These are phyloP conservation scores for Diddensiella caesifluorescens DNA, from an alignment of 805 yeast genomes.

Conservation along the genomic window DNA sequence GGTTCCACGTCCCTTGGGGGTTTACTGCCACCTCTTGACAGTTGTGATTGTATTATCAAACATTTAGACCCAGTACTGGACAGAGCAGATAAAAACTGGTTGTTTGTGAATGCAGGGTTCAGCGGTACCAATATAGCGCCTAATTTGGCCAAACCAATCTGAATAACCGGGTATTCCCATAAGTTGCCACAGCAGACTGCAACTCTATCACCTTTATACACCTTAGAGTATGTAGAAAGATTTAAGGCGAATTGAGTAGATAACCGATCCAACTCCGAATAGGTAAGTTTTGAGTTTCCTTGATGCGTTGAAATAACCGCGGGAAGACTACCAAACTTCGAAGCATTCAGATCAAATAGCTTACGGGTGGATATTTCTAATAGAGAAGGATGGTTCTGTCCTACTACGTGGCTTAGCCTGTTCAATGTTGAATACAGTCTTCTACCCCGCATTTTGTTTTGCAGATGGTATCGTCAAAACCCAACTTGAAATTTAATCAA, in stretches of 20 bases:
- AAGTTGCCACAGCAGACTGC: conserved; percentile 29
- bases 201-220: conserved; percentile 24
- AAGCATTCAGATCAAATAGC: too few relatives aligned
- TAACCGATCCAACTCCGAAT: conserved; percentile 19
- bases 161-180: conserved; percentile 29
- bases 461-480: too few relatives aligned
- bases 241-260: conserved; percentile 20
- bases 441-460: too few relatives aligned
- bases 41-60: conserved; percentile 22
- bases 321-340: too few relatives aligned
- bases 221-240: conserved; percentile 13
- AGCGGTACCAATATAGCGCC: conserved; percentile 30
- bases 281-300: conserved; percentile 15
- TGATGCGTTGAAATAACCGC: conserved; percentile 25
- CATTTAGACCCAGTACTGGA: conserved; percentile 20
- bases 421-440: too few relatives aligned
- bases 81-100: conserved; percentile 26
- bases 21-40: conserved; percentile 18
- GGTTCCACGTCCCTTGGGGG: conserved; percentile 17
- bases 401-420: too few relatives aligned
- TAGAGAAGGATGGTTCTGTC: too few relatives aligned
- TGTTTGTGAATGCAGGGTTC: conserved; percentile 29
- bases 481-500: too few relatives aligned
- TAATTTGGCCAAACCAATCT: conserved; percentile 26
- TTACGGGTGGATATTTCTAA: too few relatives aligned